Conservation (phyloP, 73 alveolate species). For the Tetrahymena elliotti region DNA sequence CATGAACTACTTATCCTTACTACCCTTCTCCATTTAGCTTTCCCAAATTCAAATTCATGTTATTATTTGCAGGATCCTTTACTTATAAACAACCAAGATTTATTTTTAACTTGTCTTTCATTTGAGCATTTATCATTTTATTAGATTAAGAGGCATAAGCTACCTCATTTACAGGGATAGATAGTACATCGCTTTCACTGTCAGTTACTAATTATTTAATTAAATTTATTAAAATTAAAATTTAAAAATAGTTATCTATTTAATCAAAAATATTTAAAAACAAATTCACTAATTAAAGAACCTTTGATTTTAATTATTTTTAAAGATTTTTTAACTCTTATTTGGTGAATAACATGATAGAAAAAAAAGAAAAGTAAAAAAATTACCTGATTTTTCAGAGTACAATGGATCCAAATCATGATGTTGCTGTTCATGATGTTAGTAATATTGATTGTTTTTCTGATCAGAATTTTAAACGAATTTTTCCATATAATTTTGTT, state of each 20-base stretch:
- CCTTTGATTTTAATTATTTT: neutral
- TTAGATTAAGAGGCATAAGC: neutral
- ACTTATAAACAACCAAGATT: neutral
- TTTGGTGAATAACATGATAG: too few relatives aligned
- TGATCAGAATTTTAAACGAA: neutral
- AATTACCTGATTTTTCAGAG: neutral
- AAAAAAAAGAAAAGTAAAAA: neutral
- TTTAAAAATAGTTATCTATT: too few relatives aligned
- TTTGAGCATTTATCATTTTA: neutral
- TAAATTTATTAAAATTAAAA: too few relatives aligned
- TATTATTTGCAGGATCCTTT: neutral
- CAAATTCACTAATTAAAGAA: neutral
- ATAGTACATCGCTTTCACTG: neutral
- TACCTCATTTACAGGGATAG: neutral
- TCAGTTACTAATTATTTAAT: neutral
- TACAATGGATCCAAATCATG: neutral
- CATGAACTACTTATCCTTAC: neutral
- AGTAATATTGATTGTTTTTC: neutral
- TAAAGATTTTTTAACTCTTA: too few relatives aligned
- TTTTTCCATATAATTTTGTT: neutral
- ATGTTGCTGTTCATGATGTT: neutral
- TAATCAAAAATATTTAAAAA: neutral
- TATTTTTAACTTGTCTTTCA: neutral
- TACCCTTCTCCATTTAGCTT: neutral
- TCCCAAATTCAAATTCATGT: neutral